These are phyloP conservation scores for Quercus agrifolia DNA, from an alignment of 306 rosid genomes.

Conservation along the genomic window DNA sequence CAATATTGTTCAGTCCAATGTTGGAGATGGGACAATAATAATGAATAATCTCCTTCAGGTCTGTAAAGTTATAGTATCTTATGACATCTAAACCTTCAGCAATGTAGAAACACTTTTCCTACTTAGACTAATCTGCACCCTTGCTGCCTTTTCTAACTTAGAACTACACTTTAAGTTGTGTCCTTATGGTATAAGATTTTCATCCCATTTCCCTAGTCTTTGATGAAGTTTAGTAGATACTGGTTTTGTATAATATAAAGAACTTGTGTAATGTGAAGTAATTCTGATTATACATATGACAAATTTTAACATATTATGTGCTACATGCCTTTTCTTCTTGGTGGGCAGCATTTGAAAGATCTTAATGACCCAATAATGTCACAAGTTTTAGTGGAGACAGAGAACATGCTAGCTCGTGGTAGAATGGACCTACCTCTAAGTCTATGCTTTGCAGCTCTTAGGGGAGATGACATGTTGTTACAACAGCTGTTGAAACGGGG, in stretches of 20 bases:
- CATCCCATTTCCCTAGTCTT: background rate
- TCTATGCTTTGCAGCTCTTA: slow-evolving; percentile 72
- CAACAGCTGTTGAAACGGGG: slow-evolving; percentile 73
- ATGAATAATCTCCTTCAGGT: slow-evolving; percentile 98
- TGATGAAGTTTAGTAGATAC: background rate
- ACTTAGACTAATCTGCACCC: background rate
- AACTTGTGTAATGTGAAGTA: background rate
- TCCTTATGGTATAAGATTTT: no score
- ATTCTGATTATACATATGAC: background rate
- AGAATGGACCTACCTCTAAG: slow-evolving; percentile 81
- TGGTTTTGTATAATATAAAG: background rate
- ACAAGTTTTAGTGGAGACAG: slow-evolving; percentile 70
- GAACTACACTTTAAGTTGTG: background rate
- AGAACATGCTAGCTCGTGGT: slow-evolving; percentile 87
- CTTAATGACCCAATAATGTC: slow-evolving; percentile 73
- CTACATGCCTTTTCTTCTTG: slow-evolving; percentile 12
- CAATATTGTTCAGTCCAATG: slow-evolving; percentile 75
- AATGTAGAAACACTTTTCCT: background rate
- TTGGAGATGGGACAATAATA: slow-evolving; percentile 87
- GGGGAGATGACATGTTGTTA: slow-evolving; percentile 77
- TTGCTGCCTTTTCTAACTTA: background rate
- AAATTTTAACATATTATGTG: background rate
- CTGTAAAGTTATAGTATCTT: slow-evolving; percentile 5
- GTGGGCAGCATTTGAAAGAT: slow-evolving; percentile 68
- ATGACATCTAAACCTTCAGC: background rate